Base-by-base conservation (phyloP, 108 stramenopile genomes). In the Fistulifera pelliculosa region DNA sequence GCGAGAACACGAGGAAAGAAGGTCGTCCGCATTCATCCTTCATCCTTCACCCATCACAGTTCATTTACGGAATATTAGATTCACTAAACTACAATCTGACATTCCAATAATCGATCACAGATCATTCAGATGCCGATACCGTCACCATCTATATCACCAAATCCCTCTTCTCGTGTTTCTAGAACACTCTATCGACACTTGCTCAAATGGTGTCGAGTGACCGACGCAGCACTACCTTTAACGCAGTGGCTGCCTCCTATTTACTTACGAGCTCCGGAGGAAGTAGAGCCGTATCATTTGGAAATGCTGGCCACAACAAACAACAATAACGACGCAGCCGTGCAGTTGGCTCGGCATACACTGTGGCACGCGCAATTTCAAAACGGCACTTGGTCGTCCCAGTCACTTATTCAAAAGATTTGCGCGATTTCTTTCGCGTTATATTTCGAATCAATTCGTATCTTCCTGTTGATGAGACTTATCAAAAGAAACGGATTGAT, bases 181-280 rank as follows among this genome's bases (percentile, higher is more conserved):
- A 40, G 60, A 28, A 75, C 83, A 4, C 67, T 89, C 48, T 89
- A 89, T 49, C 78, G 87, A 17, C 78, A 83, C 38, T 68, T 89
- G 11, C 41, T 84, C 4, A 61, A 54, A 40, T 89, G 87, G 87
- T 79, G 79, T 58, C 43, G 69, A 24, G 66, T 64, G 4, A 69
- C 52, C 31, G 64, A 76, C 27, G 41, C 68, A 11, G 64, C 64
- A 27, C 57, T 88, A 14, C 87, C 87, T 14, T 68, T 85, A 23
- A 41, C 58, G 12, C 48, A 78, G 42, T 60, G 62, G 17, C 41
- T 89, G 10, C 83, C 83, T 1, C 87, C 87, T 1, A 27, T 89
- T 41, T 66, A 79, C 38, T 64, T 89, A 49, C 26, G 51, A 13
- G 65, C 87, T 3, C 80, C 83, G 0, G 69, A 71, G 38, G 66